Evolutionary conservation across 2,329 filamentous ascomycete species (phyloP), one percentile per base, ranked within the genome.

Genomic region (Pestalotiopsis fici): DNA sequence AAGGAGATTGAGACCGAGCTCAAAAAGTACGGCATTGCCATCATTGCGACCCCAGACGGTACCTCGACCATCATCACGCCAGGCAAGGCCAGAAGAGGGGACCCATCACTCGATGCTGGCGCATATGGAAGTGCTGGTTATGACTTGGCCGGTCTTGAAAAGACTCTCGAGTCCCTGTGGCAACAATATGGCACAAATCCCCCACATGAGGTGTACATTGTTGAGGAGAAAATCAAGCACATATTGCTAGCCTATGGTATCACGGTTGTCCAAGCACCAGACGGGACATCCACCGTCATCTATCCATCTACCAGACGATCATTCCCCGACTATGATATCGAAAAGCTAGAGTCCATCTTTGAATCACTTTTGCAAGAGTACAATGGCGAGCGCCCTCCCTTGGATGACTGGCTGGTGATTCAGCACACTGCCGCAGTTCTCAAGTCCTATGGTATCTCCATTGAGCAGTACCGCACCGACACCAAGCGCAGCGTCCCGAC

Each of bases 1-100:
- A 64, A 67, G 62, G 71, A 68, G 3, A 75, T 77, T 69, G 63
- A 69, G 65, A 68, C 69, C 31, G 74, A 76, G 68, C 77, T 79
- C 60, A 69, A 71, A 59, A 74, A 75, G 65, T 80, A 79, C 70
- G 78, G 78, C 67, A 76, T 79, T 70, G 74, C 70, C 61, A 78
- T 80, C 69, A 57, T 78, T 54, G 68, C 74, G 64, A 74, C 74
- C 0, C 77, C 78, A 31, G 77, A 78, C 55, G 78, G 78, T 59
- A 79, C 78, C 64, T 74, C 64, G 25, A 79, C 77, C 47, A 78
- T 70, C 57, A 76, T 80, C 69, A 70, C 71, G 4, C 74, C 74
- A 18, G 75, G 73, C 28, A 77, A 76, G 68, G 71, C 73, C 43
- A 70, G 69, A 15, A 31, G 67, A 28, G 9, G 25, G 28, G 63